Evolutionary conservation across 2,329 filamentous ascomycete genomes (phyloP), one percentile per base, ranked within the genome.

Genomic region (Exophiala oligosperma): DNA sequence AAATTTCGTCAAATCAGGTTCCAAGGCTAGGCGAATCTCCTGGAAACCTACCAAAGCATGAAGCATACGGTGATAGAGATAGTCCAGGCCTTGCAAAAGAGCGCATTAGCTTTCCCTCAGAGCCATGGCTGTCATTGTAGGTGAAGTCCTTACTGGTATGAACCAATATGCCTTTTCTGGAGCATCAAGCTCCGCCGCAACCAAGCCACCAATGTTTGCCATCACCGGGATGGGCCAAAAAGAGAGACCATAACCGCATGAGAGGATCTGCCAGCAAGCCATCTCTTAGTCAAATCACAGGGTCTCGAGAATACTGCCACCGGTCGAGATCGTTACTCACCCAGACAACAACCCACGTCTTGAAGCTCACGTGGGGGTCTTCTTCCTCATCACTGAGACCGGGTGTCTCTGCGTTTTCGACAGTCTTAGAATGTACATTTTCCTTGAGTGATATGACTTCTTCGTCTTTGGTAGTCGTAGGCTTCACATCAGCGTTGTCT

Each of bases 311-410:
- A 17, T 17, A 17, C 17, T 17, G 17, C 17, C 17, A 17, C 17
- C 17, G 17, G 17, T 17, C 17, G 21, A 8, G 28, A 38, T 17
- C 23, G 17, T 7, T 23, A 37, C 66, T 11, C 60, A 69, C 66
- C 47, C 43, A 52, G 47, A 64, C 56, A 17, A 70, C 67, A 51
- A 69, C 62, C 68, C 67, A 69, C 55, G 67, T 68, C 49, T 68
- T 69, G 14, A 66, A 37, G 24, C 66, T 64, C 35, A 70, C 65
- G 6, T 65, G 56, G 2, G 65, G 60, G 32, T 66, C 62, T 32
- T 46, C 46, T 11, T 57, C 54, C 7, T 46, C 48, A 9, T 44
- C 40, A 17, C 17, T 11, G 3, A 3, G 8, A 3, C 14, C 40
- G 4, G 40, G 23, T 7, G 23, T 44, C 11, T 44, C 5, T 52